Base-by-base conservation (phyloP, 139 green algal species). In the Marvania coccoides region DNA sequence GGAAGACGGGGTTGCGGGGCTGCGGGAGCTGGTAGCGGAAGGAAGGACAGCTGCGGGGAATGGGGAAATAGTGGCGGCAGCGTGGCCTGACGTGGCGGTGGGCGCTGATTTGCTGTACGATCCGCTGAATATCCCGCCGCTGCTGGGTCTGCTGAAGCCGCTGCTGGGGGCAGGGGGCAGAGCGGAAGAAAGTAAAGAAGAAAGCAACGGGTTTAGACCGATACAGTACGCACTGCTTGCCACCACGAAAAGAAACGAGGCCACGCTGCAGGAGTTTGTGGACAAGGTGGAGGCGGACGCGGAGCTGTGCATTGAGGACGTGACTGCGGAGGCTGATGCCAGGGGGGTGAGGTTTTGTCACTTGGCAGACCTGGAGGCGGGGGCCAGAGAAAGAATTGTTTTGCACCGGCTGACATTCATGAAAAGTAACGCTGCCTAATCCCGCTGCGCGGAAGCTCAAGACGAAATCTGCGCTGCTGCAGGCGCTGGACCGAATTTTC, bases 21-120 rank as follows among this genome's bases (percentile, higher is more conserved):
- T 51, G 19, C n/a, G n/a, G n/a, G n/a, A n/a, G 7, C 1, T 31
- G 39, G 45, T 26, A 61, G 23, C 55, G 23, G 45, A n/a, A 69
- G n/a, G 15, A 40, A 12, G 23, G 30, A 4, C 28, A 37, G 38
- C 67, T n/a, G n/a, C n/a, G n/a, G n/a, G n/a, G n/a, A n/a, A n/a
- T n/a, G n/a, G n/a, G n/a, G n/a, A n/a, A 59, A 45, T 33, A 40
- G 58, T 48, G 58, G 39, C 31, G n/a, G 60, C 36, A 69, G 2
- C 33, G 39, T 31, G 9, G 42, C 69, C 65, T 14, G 80, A 87
- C 4, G 30, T 77, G 0, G 57, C 88, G 36, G 29, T 91, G 4
- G 85, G 71, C 0, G 81, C 77, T 12, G 85, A 92, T 48, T 35
- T 92, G 29, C 55, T 87, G 9, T 92, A 92, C 29, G 85, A 92